Percentiles rank a stretch among this genome's conserved stretches.
These are phyloP conservation scores for Penicillium diatomitis DNA, from an alignment of 495 filamentous ascomycete species.

Conservation along the genomic window DNA sequence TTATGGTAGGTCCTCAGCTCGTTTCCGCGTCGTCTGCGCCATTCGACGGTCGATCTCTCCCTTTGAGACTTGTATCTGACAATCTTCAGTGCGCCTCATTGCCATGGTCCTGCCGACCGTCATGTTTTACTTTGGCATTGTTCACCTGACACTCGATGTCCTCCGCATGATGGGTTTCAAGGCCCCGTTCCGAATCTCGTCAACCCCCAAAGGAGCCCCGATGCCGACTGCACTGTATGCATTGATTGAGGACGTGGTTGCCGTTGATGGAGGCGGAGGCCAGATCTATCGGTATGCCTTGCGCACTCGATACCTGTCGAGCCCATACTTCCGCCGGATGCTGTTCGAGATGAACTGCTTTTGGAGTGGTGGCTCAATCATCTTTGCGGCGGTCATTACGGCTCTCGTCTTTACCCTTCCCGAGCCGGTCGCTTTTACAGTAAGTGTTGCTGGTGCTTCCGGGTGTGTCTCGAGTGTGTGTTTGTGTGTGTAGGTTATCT, in stretches of 20 bases:
- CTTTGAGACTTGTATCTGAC: slow-evolving; percentile 14
- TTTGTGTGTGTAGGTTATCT: not conserved
- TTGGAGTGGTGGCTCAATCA: slow-evolving; percentile 56
- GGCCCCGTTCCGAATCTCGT: slow-evolving; percentile 65
- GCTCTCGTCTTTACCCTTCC: slow-evolving; percentile 54
- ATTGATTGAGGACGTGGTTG: slow-evolving; percentile 71
- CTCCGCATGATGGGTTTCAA: slow-evolving; percentile 31
- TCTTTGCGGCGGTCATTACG: slow-evolving; percentile 47
- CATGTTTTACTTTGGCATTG: slow-evolving; percentile 49
- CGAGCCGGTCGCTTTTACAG: slow-evolving; percentile 59
- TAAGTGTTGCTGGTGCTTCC: slow-evolving; percentile 28
- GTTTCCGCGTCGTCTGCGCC: not conserved
- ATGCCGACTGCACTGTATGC: slow-evolving; percentile 65
- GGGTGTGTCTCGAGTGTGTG: no score
- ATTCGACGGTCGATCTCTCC: not conserved
- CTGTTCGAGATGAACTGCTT: slow-evolving; percentile 65
- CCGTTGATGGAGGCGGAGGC: slow-evolving; percentile 68
- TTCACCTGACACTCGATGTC: slow-evolving; percentile 43
- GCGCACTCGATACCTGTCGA: slow-evolving; percentile 59
- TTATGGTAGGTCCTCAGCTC: slow-evolving; percentile 20
- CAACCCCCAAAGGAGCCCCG: slow-evolving; percentile 55
- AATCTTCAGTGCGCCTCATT: slow-evolving; percentile 44
- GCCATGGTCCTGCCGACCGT: slow-evolving; percentile 52
- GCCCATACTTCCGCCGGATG: slow-evolving; percentile 61
- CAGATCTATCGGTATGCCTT: slow-evolving; percentile 56